Evolutionary conservation across 2,329 filamentous ascomycete genomes (phyloP), one percentile per base, ranked within the genome.

Genomic region (Exophiala xenobiotica): DNA sequence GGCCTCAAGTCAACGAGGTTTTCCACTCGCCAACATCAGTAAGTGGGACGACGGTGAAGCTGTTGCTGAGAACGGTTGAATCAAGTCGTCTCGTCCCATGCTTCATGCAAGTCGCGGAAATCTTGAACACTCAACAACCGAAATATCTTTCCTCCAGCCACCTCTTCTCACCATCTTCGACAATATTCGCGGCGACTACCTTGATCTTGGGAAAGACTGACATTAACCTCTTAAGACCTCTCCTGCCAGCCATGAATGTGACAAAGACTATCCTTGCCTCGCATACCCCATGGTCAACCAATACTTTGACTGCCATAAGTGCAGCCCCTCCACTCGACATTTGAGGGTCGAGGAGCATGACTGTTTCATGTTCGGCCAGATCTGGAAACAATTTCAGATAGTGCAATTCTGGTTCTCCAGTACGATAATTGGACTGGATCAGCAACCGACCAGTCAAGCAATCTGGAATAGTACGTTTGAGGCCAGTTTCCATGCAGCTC

Each of bases 261-360:
- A 95, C 91, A 67, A 97, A 86, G 26, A 96, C 88, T 59, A 99
- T 96, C 59, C 79, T 85, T 39, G 89, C 81, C 65, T 93, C 85
- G 4, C 82, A 74, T 5, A 97, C 91, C 8, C 93, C 93, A 65
- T 97, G 91, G 68, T 99, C 93, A 12, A 96, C 83, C 46, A 99
- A 75, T n/a, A 97, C 89, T 65, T 93, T 87, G 35, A 97, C 91
- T 1, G 93, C 90, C 93, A 99, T 99, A 51, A 99, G 74, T 3
- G 82, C 83, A 9, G 83, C 82, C 27, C 91, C 92, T 37, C 93
- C 93, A 55, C 86, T 91, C 20, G 89, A 90, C 87, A 97, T 96
- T 67, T 99, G 93, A 11, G 91, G 86, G 68, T 97, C 93, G 16
- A 97, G 75, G 6, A 99, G 76, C 54, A 99, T 75, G 14, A 99